These are phyloP conservation scores for Sporisorium graminicola DNA, from an alignment of 1,284 basidiomycete genomes.

Conservation along the genomic window DNA sequence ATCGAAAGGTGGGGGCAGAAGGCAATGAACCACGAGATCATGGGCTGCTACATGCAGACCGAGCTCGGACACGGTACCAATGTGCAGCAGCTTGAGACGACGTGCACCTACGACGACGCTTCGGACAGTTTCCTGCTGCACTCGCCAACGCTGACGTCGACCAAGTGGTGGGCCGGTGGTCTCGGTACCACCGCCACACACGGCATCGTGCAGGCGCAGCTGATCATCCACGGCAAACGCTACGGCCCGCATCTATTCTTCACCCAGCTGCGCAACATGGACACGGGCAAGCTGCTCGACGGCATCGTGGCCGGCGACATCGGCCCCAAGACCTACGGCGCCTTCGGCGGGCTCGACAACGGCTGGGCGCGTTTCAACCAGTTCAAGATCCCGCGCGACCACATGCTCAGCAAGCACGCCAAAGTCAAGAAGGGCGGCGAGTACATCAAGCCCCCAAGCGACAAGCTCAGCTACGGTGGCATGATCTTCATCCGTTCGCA, in stretches of 20 bases:
- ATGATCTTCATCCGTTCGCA: conserved; percentile 70
- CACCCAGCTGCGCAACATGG: conserved; percentile 71
- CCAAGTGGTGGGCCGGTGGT: conserved; percentile 83
- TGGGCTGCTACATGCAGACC: conserved; percentile 69
- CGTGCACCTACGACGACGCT: conserved; percentile 79
- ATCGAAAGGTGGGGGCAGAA: conserved; percentile 60
- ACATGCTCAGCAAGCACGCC: conserved; percentile 83
- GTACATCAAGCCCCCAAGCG: conserved; percentile 79
- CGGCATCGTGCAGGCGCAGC: conserved; percentile 81
- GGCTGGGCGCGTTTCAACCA: conserved; percentile 78
- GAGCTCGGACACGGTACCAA: conserved; percentile 77
- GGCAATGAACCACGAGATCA: conserved; percentile 66
- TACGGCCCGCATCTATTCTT: conserved; percentile 84
- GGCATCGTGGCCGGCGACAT: conserved; percentile 81
- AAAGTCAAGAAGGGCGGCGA: conserved; percentile 78
- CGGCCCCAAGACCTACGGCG: conserved; percentile 75
- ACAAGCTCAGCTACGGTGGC: conserved; percentile 82
- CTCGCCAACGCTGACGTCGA: conserved; percentile 80
- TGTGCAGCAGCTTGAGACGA: conserved; percentile 77
- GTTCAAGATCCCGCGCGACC: conserved; percentile 79
- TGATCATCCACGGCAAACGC: conserved; percentile 78
- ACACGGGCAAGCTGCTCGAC: conserved; percentile 76
- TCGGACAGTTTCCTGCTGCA: conserved; percentile 81
- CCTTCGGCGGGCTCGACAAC: conserved; percentile 76
- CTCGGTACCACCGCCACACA: conserved; percentile 82